Evolutionary conservation across 2,329 filamentous ascomycete species (phyloP).

Genomic region (Fusarium odoratissimum): DNA sequence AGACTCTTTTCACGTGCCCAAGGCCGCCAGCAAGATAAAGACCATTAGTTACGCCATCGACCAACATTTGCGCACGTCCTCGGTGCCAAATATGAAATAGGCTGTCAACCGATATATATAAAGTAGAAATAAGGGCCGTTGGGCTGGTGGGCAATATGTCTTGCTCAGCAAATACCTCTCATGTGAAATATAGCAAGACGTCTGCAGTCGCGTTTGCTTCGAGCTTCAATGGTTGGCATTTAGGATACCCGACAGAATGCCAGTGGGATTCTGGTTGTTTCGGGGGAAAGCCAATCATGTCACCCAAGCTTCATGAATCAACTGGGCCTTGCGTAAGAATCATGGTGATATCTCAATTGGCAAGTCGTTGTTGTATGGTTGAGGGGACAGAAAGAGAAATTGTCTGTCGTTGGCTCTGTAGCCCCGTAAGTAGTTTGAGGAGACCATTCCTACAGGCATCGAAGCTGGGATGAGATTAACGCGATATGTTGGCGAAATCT

Average conservation of each 20-base stretch:
- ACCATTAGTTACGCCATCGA: no score
- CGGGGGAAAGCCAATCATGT: not conserved
- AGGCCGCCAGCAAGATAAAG: no score
- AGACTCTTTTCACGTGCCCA: no score
- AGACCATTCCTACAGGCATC: not conserved
- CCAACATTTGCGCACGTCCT: no score
- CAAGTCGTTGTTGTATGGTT: not conserved
- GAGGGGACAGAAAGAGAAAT: not conserved
- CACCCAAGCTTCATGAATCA: not conserved
- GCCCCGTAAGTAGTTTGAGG: no score
- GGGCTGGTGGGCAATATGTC: no score
- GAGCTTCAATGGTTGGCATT: not conserved
- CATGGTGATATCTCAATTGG: not conserved
- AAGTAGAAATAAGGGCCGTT: no score
- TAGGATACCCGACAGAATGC: not conserved
- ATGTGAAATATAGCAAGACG: no score
- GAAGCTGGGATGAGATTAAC: not conserved
- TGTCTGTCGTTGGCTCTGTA: not conserved
- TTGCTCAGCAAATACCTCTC: no score
- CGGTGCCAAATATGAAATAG: no score
- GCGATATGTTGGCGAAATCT: not conserved
- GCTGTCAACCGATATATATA: no score
- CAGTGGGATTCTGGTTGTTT: not conserved
- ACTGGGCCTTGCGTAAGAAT: not conserved
- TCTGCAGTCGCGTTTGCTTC: not conserved